phyloP scores from a whole-genome alignment of 345 rosid species.

The Eutrema heterophyllum region DNA sequence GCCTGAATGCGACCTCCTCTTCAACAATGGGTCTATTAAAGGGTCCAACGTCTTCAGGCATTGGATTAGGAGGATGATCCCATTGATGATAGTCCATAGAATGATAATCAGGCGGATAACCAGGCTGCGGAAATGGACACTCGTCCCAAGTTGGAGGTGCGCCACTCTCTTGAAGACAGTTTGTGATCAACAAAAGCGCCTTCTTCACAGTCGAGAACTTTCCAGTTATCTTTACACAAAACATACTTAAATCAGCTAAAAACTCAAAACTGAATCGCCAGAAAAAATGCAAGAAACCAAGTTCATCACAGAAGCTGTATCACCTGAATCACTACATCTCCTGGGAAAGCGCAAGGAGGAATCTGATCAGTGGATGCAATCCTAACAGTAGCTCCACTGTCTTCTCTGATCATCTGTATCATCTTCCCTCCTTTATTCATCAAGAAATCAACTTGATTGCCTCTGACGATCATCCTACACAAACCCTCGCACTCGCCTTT shows the following conservation, averaged over 20 bases:
- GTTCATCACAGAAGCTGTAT: background rate
- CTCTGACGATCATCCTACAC: slow-evolving; percentile 51
- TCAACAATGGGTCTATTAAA: slow-evolving; percentile 48
- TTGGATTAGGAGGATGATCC: slow-evolving; percentile 52
- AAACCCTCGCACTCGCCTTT: slow-evolving; percentile 38
- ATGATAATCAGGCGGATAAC: slow-evolving; percentile 43
- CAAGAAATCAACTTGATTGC: slow-evolving; percentile 40
- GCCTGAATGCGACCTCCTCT: slow-evolving; percentile 57
- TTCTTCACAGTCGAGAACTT: slow-evolving; percentile 52
- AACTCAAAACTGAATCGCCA: background rate
- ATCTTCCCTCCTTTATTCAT: slow-evolving; percentile 45
- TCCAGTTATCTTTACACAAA: slow-evolving; percentile 49
- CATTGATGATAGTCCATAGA: slow-evolving; percentile 44
- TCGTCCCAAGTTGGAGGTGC: slow-evolving; percentile 40
- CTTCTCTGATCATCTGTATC: slow-evolving; percentile 52
- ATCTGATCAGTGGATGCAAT: slow-evolving; percentile 47
- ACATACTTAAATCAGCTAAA: slow-evolving; percentile 1
- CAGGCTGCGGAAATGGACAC: slow-evolving; percentile 43
- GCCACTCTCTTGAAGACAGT: slow-evolving; percentile 46
- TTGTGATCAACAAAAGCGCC: slow-evolving; percentile 47
- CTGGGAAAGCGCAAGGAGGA: slow-evolving; percentile 48
- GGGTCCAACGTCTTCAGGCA: slow-evolving; percentile 44
- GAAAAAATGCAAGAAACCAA: slow-evolving; percentile 1
- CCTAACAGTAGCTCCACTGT: slow-evolving; percentile 46
- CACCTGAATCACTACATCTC: slow-evolving; percentile 64